Conservation (phyloP, 352 stramenopile species). For the Peronospora belbahrii region DNA sequence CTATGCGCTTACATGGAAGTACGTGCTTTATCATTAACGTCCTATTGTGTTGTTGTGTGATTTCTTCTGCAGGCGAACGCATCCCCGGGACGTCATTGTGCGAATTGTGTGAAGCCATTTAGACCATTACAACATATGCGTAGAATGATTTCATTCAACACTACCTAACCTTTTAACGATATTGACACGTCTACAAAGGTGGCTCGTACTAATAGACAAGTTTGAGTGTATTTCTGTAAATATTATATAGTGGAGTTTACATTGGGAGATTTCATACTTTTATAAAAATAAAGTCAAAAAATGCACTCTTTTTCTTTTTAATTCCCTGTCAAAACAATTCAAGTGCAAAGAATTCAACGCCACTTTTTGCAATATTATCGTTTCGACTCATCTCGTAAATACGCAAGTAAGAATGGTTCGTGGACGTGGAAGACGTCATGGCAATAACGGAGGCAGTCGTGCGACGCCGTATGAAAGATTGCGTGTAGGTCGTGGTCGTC, state of each 20-base stretch:
- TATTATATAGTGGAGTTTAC: no score
- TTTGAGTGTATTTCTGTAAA: no score
- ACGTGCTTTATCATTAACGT: slow-evolving; percentile 15
- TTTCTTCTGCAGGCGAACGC: slow-evolving; percentile 22
- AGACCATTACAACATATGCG: not conserved
- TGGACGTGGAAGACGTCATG: slow-evolving; percentile 27
- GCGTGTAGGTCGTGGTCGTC: slow-evolving; percentile 22
- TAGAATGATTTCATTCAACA: not conserved
- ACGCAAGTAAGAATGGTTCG: slow-evolving; percentile 29
- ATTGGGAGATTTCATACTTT: no score
- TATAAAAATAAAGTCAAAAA: no score
- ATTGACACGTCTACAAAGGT: not conserved
- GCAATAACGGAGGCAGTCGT: slow-evolving; percentile 16
- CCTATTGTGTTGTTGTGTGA: slow-evolving; percentile 14
- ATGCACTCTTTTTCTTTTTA: no score
- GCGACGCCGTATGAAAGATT: slow-evolving; percentile 39
- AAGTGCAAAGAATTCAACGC: no score
- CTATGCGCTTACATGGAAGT: slow-evolving; percentile 8
- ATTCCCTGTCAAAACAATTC: no score
- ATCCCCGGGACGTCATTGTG: slow-evolving; percentile 22
- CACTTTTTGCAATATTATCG: no score
- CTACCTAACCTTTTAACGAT: not conserved
- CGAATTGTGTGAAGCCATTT: slow-evolving; percentile 10
- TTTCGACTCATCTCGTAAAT: no score
- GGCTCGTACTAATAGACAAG: not conserved